Conservation (phyloP, 208 protist species). For the Acanthamoeba quina region DNA sequence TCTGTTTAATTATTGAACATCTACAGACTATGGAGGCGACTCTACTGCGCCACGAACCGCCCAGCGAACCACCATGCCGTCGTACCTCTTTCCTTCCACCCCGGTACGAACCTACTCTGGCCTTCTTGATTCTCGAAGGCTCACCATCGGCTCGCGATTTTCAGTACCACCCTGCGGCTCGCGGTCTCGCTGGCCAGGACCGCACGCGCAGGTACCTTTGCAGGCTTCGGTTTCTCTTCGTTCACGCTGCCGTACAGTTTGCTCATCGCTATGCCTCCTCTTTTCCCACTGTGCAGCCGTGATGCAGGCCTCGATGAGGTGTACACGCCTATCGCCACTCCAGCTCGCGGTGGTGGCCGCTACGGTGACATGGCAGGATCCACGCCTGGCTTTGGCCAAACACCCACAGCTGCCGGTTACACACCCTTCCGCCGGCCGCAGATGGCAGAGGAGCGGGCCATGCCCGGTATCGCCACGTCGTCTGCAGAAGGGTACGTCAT, state of each 20-base stretch:
- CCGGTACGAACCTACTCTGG: not conserved
- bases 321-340: not conserved
- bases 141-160: not conserved
- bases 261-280: no score
- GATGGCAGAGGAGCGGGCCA: not conserved
- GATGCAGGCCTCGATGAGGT: not conserved
- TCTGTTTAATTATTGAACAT: not conserved
- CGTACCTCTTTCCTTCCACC: slow-evolving; percentile 34
- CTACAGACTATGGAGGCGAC: not conserved
- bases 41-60: not conserved
- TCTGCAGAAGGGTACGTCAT: not conserved
- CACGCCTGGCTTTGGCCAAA: not conserved
- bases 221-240: no score
- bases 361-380: not conserved
- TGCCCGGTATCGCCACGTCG: not conserved
- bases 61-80: not conserved
- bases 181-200: not conserved
- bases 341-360: not conserved
- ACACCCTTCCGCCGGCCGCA: not conserved
- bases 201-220: slow-evolving; percentile 5
- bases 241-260: no score
- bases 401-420: not conserved
- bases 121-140: not conserved
- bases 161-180: slow-evolving; percentile 7
- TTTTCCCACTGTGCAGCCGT: not conserved